A percentile compares a stretch with the other conserved stretches of the same genome.
Evolutionary conservation across 2,329 filamentous ascomycete species (phyloP).

Genomic region (Aspergillus sp.): DNA sequence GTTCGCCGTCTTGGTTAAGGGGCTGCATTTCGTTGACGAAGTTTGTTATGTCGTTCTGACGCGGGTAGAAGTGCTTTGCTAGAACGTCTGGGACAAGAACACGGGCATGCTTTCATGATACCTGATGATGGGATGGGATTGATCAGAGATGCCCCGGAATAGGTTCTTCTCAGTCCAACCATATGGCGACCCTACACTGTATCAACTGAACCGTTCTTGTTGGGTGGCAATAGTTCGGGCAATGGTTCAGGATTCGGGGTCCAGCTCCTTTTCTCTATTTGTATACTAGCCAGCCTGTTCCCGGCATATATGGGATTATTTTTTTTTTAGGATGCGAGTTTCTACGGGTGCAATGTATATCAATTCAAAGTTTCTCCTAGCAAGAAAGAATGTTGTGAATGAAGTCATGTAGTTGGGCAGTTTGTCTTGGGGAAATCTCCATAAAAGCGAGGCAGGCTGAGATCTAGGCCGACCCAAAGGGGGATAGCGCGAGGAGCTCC

Average conservation of each 20-base stretch:
- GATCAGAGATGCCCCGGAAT: not conserved
- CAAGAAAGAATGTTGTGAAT: too few species aligned
- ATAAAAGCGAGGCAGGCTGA: not conserved
- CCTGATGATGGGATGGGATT: not conserved
- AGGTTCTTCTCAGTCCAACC: not conserved
- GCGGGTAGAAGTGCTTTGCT: not conserved
- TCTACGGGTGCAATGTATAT: not conserved
- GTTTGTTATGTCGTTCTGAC: not conserved
- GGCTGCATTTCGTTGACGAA: constrained; percentile 7
- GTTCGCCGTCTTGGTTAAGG: constrained; percentile 73
- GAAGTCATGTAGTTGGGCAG: too few species aligned
- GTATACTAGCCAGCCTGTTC: constrained; percentile 18
- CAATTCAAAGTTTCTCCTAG: not conserved
- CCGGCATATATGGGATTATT: constrained; percentile 11
- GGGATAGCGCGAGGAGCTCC: constrained; percentile 36
- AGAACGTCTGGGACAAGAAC: not conserved
- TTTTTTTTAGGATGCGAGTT: constrained; percentile 3
- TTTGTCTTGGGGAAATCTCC: not conserved
- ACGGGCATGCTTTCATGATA: not conserved
- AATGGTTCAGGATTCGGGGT: constrained; percentile 1
- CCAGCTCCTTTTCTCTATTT: constrained; percentile 25
- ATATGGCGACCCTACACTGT: not conserved
- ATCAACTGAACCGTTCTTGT: not conserved
- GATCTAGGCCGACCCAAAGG: constrained; percentile 23
- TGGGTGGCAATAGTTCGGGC: not conserved